Evolutionary conservation across 805 yeast species (phyloP).

Genomic region (Ogataea haglerorum): DNA sequence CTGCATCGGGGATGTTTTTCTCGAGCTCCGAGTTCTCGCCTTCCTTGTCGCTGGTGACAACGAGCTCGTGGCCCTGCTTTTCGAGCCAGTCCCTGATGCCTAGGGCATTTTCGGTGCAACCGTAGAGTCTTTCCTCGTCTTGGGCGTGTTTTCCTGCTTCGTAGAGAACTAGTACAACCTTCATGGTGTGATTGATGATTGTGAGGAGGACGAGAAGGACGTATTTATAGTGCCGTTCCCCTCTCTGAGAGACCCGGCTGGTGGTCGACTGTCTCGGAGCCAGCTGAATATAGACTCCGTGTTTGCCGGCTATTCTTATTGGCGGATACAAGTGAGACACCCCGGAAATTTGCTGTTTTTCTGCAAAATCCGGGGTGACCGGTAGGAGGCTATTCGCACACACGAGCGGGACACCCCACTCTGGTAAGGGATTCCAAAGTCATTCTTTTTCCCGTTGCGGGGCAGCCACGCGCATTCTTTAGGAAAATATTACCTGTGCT

Average conservation of each 20-base stretch:
- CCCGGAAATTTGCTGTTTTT: slow-evolving; percentile 10
- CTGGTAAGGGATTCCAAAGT: neutral
- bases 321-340: slow-evolving; percentile 12
- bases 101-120: slow-evolving; percentile 71
- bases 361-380: slow-evolving; percentile 16
- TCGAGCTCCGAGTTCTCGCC: slow-evolving; percentile 58
- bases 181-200: slow-evolving; percentile 19
- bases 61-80: slow-evolving; percentile 60
- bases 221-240: slow-evolving; percentile 10
- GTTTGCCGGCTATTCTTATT: slow-evolving; percentile 15
- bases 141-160: slow-evolving; percentile 55
- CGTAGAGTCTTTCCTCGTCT: slow-evolving; percentile 60
- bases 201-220: neutral
- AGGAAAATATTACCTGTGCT: slow-evolving; percentile 2
- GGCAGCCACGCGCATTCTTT: neutral
- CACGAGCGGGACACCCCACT: slow-evolving; percentile 13
- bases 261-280: neutral
- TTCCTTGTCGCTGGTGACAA: slow-evolving; percentile 68
- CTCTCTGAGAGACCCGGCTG: slow-evolving; percentile 2
- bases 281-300: slow-evolving; percentile 10
- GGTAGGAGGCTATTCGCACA: slow-evolving; percentile 20
- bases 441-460: slow-evolving; percentile 6
- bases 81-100: slow-evolving; percentile 67
- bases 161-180: slow-evolving; percentile 57
- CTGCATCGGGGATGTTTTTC: slow-evolving; percentile 65